Base-by-base conservation (phyloP, 768 basidiomycete species). In the Auricularia sp. region DNA sequence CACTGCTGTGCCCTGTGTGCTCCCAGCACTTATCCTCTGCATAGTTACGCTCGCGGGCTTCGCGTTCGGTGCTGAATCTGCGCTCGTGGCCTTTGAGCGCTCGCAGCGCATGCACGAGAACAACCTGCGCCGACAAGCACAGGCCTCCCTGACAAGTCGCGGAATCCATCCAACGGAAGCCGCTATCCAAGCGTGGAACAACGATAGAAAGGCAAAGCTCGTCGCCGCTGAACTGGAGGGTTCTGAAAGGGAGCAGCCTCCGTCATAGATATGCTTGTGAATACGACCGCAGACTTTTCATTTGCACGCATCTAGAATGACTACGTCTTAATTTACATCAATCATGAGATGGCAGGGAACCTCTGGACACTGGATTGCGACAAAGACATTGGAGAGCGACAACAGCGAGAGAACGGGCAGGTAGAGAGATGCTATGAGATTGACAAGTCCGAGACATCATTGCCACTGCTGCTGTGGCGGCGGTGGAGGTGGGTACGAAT, bases 391-490 rank as follows among this genome's bases (percentile, higher is more conserved):
- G 47, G 10, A 51, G 47, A 51, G 18, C 14, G 47, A 51, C 47
- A 21, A 51, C 47, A 51, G 47, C 39, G 39, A 42, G 39, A 42
- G 39, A 42, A 42, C 13, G 39, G 39, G 39, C 13, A 51, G 47
- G 18, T 5, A 51, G 5, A 51, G 21, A 18, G 56, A 59, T 59
- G 24, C 21, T 29, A 4, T 14, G 29, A 24, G 29, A 13, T 24
- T 21, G 11, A 59, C 56, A 35, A 29, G 29, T 29, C 24, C 56
- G 29, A 59, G 13, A n/a, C 29, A 29, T 29, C 34, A 59, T 36
- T n/a, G 64, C 39, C 61, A 59, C 18, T 54, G 47, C 39, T 47
- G 64, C 35, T 64, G 61, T 6, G 18, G 36, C 11, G 54, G 65
- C 29, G 54, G 63, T 14, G 56, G 56, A n/a, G 56, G 56, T 18